Percentiles rank a stretch among this genome's conserved stretches.
Conservation (phyloP, 495 filamentous ascomycete genomes). For the Cetradonia linearis region DNA sequence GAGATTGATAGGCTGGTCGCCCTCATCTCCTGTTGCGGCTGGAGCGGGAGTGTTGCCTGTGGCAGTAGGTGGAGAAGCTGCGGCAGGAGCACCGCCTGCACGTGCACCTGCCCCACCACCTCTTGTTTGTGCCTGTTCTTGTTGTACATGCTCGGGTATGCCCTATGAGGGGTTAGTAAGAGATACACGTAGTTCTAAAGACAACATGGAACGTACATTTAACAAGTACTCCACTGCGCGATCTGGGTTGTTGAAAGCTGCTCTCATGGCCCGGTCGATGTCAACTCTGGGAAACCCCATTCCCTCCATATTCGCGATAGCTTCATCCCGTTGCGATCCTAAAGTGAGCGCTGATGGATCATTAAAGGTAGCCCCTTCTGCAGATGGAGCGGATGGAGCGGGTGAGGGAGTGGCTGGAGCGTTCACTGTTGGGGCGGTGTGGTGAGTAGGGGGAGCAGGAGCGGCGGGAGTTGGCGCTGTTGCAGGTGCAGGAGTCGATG, state of each 20-base stretch:
- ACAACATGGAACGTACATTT: constrained; percentile 47
- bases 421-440: constrained; percentile 35
- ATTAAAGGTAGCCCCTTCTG: constrained; percentile 44
- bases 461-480: constrained; percentile 47
- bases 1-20: constrained; percentile 71
- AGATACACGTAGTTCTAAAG: not conserved
- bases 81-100: constrained; percentile 30
- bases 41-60: constrained; percentile 22
- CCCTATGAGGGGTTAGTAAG: constrained; percentile 45
- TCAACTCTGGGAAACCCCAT: constrained; percentile 88
- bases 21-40: constrained; percentile 37
- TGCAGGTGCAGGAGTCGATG: constrained; percentile 63
- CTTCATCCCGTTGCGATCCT: constrained; percentile 67
- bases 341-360: constrained; percentile 76
- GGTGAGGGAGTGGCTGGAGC: constrained; percentile 59
- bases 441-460: constrained; percentile 44
- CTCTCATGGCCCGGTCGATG: constrained; percentile 88
- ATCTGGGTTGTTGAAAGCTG: constrained; percentile 92
- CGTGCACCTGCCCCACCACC: constrained; percentile 25
- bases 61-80: constrained; percentile 29
- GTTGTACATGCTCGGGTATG: constrained; percentile 73
- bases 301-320: constrained; percentile 90
- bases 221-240: constrained; percentile 94
- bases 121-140: constrained; percentile 50
- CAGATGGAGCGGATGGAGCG: constrained; percentile 36